Conservation (phyloP, 2,329 filamentous ascomycete species). For the Cytospora piceae region DNA sequence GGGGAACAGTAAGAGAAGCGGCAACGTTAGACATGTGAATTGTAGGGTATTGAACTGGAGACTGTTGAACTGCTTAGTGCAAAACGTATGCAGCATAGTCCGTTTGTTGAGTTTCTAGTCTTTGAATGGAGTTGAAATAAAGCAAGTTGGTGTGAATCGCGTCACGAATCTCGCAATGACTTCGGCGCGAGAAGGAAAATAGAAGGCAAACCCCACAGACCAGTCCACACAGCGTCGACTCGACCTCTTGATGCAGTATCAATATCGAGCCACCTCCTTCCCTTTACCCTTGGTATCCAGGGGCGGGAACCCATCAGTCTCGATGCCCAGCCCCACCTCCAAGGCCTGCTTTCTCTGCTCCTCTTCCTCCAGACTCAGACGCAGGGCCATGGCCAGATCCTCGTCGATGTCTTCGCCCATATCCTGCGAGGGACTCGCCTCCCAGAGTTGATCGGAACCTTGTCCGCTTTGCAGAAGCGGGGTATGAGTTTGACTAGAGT, state of each 20-base stretch:
- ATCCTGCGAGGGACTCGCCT: slow-evolving; percentile 29
- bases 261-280: slow-evolving; percentile 41
- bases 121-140: background rate
- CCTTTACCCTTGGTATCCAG: slow-evolving; percentile 45
- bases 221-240: background rate
- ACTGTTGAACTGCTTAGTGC: too few species aligned
- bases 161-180: background rate
- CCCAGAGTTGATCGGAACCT: slow-evolving; percentile 27
- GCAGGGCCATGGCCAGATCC: slow-evolving; percentile 63
- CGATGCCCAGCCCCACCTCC: slow-evolving; percentile 30
- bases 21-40: too few species aligned
- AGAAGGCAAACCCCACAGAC: background rate
- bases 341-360: slow-evolving; percentile 40
- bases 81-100: too few species aligned
- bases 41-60: too few species aligned
- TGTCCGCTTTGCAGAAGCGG: slow-evolving; percentile 36
- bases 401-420: slow-evolving; percentile 46
- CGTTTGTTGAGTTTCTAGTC: background rate
- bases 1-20: too few species aligned
- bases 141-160: background rate
- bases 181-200: background rate
- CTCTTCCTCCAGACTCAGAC: slow-evolving; percentile 62
- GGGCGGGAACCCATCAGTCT: slow-evolving; percentile 38
- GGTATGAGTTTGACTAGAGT: slow-evolving; percentile 39
- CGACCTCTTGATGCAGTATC: background rate